Evolutionary conservation across 805 yeast genomes (phyloP).

Genomic region (Cyberlindnera subsufficiens): DNA sequence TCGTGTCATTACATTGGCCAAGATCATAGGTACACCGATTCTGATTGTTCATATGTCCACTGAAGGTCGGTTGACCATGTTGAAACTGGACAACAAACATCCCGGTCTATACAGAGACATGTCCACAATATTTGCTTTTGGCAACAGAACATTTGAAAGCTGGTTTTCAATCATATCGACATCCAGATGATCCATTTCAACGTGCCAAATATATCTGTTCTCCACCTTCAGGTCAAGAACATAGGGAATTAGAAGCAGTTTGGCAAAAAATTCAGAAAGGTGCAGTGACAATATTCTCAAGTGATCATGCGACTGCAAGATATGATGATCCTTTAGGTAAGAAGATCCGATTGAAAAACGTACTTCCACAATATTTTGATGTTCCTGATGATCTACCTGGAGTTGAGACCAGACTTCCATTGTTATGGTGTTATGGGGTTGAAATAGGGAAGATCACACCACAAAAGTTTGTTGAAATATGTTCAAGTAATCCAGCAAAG

Average conservation of each 20-base stretch:
- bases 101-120: conserved; percentile 44
- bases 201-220: conserved; percentile 47
- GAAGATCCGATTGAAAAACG: conserved; percentile 33
- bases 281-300: conserved; percentile 39
- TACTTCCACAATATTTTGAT: conserved; percentile 34
- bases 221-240: conserved; percentile 39
- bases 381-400: conserved; percentile 47
- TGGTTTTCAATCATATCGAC: conserved; percentile 20
- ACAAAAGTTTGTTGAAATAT: conserved; percentile 38
- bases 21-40: conserved; percentile 38
- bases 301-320: conserved; percentile 41
- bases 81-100: conserved; percentile 35
- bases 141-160: conserved; percentile 32
- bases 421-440: conserved; percentile 38
- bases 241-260: conserved; percentile 34
- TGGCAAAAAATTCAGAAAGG: conserved; percentile 42
- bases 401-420: conserved; percentile 40
- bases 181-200: conserved; percentile 30
- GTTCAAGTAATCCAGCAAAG: conserved; percentile 40
- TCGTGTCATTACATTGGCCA: conserved; percentile 38
- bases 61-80: conserved; percentile 35
- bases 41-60: conserved; percentile 45
- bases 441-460: conserved; percentile 33
- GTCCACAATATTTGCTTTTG: conserved; percentile 43
- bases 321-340: conserved; percentile 38